A percentile compares a stretch with the other conserved stretches of the same genome.
phyloP scores from a whole-genome alignment of 2,329 filamentous ascomycete genomes.

The Scleromitrula shiraiana region DNA sequence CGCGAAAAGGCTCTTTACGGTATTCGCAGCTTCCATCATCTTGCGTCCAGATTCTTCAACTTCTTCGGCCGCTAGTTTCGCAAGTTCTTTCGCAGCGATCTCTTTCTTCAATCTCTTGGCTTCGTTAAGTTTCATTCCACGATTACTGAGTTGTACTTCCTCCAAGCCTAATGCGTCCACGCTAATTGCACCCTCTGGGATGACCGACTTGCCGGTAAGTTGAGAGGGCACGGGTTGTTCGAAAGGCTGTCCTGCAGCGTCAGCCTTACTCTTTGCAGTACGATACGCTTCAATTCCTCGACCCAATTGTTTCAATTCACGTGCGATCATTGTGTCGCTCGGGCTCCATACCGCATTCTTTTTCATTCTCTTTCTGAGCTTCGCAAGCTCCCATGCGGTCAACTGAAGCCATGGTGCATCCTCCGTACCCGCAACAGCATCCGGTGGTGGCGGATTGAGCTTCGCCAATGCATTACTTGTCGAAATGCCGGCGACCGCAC shows the following conservation, averaged over 20 bases:
- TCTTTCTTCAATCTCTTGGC: conserved; percentile 71
- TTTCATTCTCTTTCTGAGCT: conserved; percentile 79
- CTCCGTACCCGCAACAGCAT: conserved; percentile 48
- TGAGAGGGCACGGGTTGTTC: conserved; percentile 33
- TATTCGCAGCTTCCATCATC: conserved; percentile 41
- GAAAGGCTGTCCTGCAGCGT: conserved; percentile 57
- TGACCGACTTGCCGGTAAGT: conserved; percentile 33
- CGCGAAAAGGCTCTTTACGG: conserved; percentile 35
- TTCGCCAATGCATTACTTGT: conserved; percentile 30
- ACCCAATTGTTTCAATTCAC: conserved; percentile 64
- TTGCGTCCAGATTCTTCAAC: conserved; percentile 50
- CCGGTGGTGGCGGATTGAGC: conserved; percentile 50
- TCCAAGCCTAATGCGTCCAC: conserved; percentile 43
- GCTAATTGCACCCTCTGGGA: conserved; percentile 53
- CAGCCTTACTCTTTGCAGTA: conserved; percentile 55
- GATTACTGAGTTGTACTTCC: conserved; percentile 58
- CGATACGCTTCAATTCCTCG: conserved; percentile 57
- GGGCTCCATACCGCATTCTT: conserved; percentile 83
- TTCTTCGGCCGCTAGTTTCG: conserved; percentile 53
- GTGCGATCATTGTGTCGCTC: conserved; percentile 76
- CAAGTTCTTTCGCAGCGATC: conserved; percentile 62
- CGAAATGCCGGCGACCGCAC: conserved; percentile 30
- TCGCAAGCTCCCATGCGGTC: conserved; percentile 56
- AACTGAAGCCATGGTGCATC: conserved; percentile 60
- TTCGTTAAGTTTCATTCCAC: conserved; percentile 71